Conservation (phyloP, 139 green algal genomes). For the Closterium sp. region DNA sequence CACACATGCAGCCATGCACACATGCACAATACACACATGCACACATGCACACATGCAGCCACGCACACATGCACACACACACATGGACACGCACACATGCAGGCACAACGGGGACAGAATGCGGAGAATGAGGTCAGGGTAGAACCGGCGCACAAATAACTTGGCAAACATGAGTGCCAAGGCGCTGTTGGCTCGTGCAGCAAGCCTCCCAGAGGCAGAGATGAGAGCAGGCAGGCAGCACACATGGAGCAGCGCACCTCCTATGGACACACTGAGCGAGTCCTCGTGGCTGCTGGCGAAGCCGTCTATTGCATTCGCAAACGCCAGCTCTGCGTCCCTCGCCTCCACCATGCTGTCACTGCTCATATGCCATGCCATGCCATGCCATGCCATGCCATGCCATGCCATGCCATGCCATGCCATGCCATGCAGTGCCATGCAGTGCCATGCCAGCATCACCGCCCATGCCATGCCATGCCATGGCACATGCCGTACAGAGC, state of each 20-base stretch:
- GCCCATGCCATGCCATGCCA: neutral
- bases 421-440: neutral
- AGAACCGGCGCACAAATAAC: too few species aligned
- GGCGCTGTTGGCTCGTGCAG: neutral
- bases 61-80: neutral
- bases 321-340: conserved; percentile 11
- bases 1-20: neutral
- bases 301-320: conserved; percentile 16
- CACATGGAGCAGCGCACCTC: conserved; percentile 1
- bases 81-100: neutral
- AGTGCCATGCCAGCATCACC: neutral
- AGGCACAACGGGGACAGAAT: neutral
- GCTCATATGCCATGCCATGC: neutral
- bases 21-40: neutral
- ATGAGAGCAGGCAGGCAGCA: neutral
- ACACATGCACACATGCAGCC: too few species aligned
- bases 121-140: too few species aligned
- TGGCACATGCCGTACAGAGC: neutral
- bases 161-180: neutral
- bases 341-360: conserved; percentile 32
- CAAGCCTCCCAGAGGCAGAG: neutral
- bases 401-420: neutral
- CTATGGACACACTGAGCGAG: conserved; percentile 22
- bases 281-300: conserved; percentile 29
- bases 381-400: neutral